Percentiles rank a stretch among this genome's conserved stretches.
Evolutionary conservation across 2,329 filamentous ascomycete species (phyloP).

Genomic region (Cercospora zeae-maydis): DNA sequence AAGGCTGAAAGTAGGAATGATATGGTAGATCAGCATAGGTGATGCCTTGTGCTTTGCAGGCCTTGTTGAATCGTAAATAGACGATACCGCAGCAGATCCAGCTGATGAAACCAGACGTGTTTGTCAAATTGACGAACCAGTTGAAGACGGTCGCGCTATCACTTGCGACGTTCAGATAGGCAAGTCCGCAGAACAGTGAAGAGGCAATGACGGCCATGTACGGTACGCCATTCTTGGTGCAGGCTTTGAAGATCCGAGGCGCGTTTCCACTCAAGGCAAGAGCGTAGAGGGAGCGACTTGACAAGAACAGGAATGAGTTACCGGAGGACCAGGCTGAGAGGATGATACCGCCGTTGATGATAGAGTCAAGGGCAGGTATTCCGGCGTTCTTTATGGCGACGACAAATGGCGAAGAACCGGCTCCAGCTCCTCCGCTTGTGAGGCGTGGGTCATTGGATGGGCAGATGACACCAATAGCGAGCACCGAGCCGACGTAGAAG

Average conservation of each 20-base stretch:
- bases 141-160: constrained; percentile 52
- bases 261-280: constrained; percentile 63
- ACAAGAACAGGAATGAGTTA: constrained; percentile 54
- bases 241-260: constrained; percentile 52
- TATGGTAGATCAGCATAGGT: constrained; percentile 50
- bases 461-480: constrained; percentile 60
- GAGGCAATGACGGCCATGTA: constrained; percentile 47
- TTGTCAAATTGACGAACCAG: constrained; percentile 70
- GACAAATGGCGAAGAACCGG: constrained; percentile 22
- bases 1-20: constrained; percentile 56
- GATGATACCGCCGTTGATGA: constrained; percentile 66
- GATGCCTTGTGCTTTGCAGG: constrained; percentile 53
- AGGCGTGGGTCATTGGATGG: constrained; percentile 52
- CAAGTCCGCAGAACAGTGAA: constrained; percentile 45
- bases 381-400: constrained; percentile 49
- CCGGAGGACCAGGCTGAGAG: constrained; percentile 60
- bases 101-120: constrained; percentile 52
- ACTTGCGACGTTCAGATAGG: constrained; percentile 49
- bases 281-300: constrained; percentile 52
- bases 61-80: constrained; percentile 59
- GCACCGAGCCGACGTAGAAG: constrained; percentile 57
- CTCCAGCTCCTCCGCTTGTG: constrained; percentile 37
- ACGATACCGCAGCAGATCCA: constrained; percentile 56
- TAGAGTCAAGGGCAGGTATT: constrained; percentile 56
- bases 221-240: constrained; percentile 58